Evolutionary conservation across 2,329 filamentous ascomycete species (phyloP).

Genomic region (Ciborinia camelliae): DNA sequence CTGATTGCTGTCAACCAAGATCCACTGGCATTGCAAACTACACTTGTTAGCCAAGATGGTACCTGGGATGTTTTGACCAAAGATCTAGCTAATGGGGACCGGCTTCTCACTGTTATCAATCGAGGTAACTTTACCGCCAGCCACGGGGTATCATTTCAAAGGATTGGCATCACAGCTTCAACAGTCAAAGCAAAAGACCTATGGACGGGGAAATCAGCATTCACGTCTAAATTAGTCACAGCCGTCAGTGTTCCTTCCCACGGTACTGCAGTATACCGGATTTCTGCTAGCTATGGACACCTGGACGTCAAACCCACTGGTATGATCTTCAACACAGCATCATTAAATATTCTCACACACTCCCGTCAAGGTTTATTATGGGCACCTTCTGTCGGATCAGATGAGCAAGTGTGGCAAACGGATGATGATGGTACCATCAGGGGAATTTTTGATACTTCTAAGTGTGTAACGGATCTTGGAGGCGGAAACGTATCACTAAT

Average conservation of each 20-base stretch:
- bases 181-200: conserved; percentile 42
- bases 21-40: conserved; percentile 37
- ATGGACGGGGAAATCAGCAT: conserved; percentile 42
- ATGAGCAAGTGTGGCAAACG: conserved; percentile 45
- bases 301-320: conserved; percentile 41
- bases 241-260: conserved; percentile 42
- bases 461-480: conserved; percentile 43
- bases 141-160: conserved; percentile 35
- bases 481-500: conserved; percentile 32
- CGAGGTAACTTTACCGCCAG: conserved; percentile 38
- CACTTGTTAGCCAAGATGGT: conserved; percentile 45
- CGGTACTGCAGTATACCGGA: conserved; percentile 41
- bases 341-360: conserved; percentile 43
- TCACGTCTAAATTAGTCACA: conserved; percentile 36
- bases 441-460: conserved; percentile 38
- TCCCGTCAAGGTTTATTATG: conserved; percentile 35
- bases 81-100: conserved; percentile 46
- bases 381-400: conserved; percentile 39
- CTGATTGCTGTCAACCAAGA: conserved; percentile 34
- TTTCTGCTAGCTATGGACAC: conserved; percentile 37
- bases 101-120: conserved; percentile 48
- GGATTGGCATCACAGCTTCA: conserved; percentile 30
- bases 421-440: conserved; percentile 38
- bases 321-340: conserved; percentile 49
- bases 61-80: conserved; percentile 47